Conservation (phyloP, 108 stramenopile genomes). For the Parmales sp. region DNA sequence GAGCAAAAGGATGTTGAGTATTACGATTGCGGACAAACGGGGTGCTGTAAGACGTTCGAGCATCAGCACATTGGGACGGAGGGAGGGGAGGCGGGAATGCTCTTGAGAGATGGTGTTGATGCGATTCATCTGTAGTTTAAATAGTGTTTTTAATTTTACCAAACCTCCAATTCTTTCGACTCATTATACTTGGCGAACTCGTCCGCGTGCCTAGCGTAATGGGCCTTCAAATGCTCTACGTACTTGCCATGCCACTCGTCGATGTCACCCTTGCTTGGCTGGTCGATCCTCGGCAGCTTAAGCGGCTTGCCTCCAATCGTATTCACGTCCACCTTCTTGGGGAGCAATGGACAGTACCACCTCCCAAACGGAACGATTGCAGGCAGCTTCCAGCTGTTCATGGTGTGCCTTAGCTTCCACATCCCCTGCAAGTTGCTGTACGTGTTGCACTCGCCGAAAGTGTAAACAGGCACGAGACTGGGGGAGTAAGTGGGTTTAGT, state of each 20-base stretch:
- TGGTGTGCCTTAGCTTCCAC: conserved; percentile 26
- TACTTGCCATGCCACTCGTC: conserved; percentile 45
- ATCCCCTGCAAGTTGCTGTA: conserved; percentile 44
- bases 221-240: conserved; percentile 33
- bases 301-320: conserved; percentile 47
- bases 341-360: conserved; percentile 40
- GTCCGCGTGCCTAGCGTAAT: conserved; percentile 55
- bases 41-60: no score
- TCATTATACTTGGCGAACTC: conserved; percentile 34
- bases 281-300: conserved; percentile 41
- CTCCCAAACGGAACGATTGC: conserved; percentile 35
- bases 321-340: conserved; percentile 31
- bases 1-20: no score
- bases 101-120: no score
- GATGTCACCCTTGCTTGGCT: conserved; percentile 49
- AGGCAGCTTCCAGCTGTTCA: conserved; percentile 27
- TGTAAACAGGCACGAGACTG: conserved; percentile 46
- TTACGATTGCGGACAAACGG: no score
- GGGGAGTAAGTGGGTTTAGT: no score
- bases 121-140: no score
- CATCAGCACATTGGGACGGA: no score
- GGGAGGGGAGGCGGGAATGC: no score
- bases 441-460: conserved; percentile 44
- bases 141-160: no score
- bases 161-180: conserved; percentile 44